These are phyloP conservation scores for Talaromyces verruculosus DNA, from an alignment of 2,329 filamentous ascomycete species.

Conservation along the genomic window DNA sequence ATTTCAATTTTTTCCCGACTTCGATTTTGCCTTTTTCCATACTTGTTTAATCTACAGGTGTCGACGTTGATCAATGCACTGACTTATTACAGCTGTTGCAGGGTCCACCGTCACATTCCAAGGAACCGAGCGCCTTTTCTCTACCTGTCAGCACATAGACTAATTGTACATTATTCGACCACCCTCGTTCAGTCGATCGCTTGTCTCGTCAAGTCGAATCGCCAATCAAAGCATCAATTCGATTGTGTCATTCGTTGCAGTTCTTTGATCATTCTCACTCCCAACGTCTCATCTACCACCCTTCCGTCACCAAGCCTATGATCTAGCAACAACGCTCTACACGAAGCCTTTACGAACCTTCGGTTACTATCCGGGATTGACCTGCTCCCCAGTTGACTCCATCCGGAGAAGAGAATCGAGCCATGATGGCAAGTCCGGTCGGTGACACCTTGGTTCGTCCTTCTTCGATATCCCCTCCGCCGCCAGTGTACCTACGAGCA, in stretches of 20 bases:
- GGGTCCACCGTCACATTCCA: constrained; percentile 5
- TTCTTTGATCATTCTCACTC: neutral
- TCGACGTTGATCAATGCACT: constrained; percentile 1
- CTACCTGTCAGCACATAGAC: neutral
- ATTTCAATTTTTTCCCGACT: neutral
- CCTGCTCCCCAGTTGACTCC: constrained; percentile 1
- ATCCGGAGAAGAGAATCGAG: neutral
- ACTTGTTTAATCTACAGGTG: too few relatives aligned
- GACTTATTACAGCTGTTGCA: neutral
- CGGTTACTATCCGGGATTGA: neutral
- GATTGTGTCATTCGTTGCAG: constrained; percentile 6
- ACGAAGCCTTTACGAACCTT: neutral
- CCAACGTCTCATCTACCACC: neutral
- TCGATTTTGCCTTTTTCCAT: neutral
- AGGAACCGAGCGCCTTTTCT: neutral
- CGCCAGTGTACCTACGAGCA: constrained; percentile 45
- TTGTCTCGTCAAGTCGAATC: neutral
- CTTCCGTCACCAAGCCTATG: constrained; percentile 2
- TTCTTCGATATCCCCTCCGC: constrained; percentile 42
- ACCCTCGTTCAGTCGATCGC: neutral
- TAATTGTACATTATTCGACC: constrained; percentile 7
- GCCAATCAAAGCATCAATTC: neutral
- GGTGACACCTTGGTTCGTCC: constrained; percentile 23
- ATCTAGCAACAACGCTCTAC: neutral
- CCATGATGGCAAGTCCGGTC: constrained; percentile 31